Evolutionary conservation across 345 rosid genomes (phyloP).

Genomic region (Geranium brycei): DNA sequence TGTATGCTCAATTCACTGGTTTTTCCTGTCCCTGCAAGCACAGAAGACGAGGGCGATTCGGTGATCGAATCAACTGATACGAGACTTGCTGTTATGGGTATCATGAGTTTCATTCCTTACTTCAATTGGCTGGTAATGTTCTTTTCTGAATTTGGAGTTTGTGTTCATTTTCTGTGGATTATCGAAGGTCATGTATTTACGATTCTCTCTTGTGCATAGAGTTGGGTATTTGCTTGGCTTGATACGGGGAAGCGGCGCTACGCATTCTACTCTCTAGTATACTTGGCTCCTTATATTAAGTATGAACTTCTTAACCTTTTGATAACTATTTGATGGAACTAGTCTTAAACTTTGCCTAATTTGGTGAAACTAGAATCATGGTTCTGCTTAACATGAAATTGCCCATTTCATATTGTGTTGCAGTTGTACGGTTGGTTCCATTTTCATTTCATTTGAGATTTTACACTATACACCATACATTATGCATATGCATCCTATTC

Average conservation of each 20-base stretch:
- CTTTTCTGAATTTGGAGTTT: background rate
- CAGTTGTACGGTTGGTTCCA: background rate
- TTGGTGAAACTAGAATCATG: background rate
- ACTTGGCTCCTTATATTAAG: slow-evolving; percentile 84
- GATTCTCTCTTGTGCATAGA: slow-evolving; percentile 22
- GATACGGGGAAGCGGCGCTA: slow-evolving; percentile 80
- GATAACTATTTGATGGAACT: background rate
- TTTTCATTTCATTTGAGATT: too few species aligned
- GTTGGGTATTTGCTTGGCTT: slow-evolving; percentile 98
- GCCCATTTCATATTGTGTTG: background rate
- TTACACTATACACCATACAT: too few species aligned
- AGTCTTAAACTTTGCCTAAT: background rate
- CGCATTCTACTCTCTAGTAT: slow-evolving; percentile 56
- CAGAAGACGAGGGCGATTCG: slow-evolving; percentile 32
- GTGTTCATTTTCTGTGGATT: background rate
- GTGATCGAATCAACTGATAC: slow-evolving; percentile 50
- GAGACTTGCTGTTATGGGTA: slow-evolving; percentile 80
- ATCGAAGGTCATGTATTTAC: background rate
- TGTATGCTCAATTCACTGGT: slow-evolving; percentile 64
- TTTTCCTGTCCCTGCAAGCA: slow-evolving; percentile 28
- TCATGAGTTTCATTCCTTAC: slow-evolving; percentile 83
- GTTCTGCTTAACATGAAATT: background rate
- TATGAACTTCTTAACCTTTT: slow-evolving; percentile 9
- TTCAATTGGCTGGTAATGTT: slow-evolving; percentile 85
- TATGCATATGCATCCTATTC: too few species aligned